Percentiles rank a stretch among this genome's conserved stretches.
Evolutionary conservation across 2,329 filamentous ascomycete species (phyloP).

Genomic region (Dactylonectria macrodidyma): DNA sequence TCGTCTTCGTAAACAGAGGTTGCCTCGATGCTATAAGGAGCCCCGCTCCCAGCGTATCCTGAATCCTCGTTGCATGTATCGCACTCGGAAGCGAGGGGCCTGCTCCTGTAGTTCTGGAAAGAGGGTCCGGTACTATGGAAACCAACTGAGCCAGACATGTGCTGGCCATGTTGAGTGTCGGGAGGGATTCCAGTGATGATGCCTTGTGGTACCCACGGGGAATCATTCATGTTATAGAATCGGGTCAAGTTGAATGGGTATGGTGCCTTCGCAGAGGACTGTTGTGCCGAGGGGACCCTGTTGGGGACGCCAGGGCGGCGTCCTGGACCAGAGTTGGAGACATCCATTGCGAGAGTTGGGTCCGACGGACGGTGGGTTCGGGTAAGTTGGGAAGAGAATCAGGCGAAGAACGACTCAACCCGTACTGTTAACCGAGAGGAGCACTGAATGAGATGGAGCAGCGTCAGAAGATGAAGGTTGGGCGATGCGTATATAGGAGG

Average conservation of each 20-base stretch:
- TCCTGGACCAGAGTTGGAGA: constrained; percentile 14
- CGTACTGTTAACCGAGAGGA: constrained; percentile 25
- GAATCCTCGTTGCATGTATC: constrained; percentile 61
- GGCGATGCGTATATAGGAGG: constrained; percentile 3
- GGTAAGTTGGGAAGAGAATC: not conserved
- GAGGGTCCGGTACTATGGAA: constrained; percentile 28
- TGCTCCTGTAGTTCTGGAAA: constrained; percentile 46
- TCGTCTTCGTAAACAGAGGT: constrained; percentile 63
- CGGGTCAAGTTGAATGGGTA: constrained; percentile 46
- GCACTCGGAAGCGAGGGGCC: constrained; percentile 56
- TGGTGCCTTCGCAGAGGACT: constrained; percentile 27
- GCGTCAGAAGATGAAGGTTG: not conserved
- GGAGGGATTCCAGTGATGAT: constrained; percentile 44
- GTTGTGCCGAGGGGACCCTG: not conserved
- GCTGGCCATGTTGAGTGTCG: constrained; percentile 47
- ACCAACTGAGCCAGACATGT: constrained; percentile 30
- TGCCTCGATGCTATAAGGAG: constrained; percentile 60
- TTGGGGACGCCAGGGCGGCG: constrained; percentile 7
- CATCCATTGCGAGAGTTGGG: constrained; percentile 14
- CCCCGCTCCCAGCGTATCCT: constrained; percentile 60
- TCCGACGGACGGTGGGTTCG: not conserved
- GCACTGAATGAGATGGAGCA: constrained; percentile 4
- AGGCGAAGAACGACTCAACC: constrained; percentile 12
- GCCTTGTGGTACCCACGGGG: constrained; percentile 60
- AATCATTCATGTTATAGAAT: constrained; percentile 58